Evolutionary conservation across 257 asterid species (phyloP).

Genomic region (Solanum arcanum): DNA sequence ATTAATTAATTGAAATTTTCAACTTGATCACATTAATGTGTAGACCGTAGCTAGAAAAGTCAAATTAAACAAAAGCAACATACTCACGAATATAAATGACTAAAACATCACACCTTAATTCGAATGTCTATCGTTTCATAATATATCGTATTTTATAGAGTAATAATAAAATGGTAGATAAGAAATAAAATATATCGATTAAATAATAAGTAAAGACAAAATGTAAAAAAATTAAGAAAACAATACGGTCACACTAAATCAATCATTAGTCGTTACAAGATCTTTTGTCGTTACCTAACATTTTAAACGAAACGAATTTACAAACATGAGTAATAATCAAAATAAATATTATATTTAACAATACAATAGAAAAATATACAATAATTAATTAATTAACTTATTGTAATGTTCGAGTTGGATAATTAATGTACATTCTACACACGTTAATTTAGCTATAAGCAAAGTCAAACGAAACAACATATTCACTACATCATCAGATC

Average conservation of each 20-base stretch:
- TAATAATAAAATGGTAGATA: not conserved
- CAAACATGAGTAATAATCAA: too few relatives aligned
- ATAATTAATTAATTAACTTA: too few relatives aligned
- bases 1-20: not conserved
- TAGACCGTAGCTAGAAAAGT: not conserved
- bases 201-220: not conserved
- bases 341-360: too few relatives aligned
- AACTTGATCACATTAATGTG: not conserved
- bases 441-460: not conserved
- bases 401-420: not conserved
- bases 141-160: too few relatives aligned
- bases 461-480: not conserved
- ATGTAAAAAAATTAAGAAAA: too few relatives aligned
- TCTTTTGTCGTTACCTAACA: too few relatives aligned
- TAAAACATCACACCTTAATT: not conserved
- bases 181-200: too few relatives aligned
- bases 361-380: too few relatives aligned
- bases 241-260: accelerated
- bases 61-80: not conserved
- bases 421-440: not conserved
- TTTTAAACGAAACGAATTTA: too few relatives aligned
- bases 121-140: not conserved
- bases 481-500: not conserved
- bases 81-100: not conserved
- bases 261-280: too few relatives aligned